Evolutionary conservation across 257 asterid genomes (phyloP).

Genomic region (Rhazya stricta): DNA sequence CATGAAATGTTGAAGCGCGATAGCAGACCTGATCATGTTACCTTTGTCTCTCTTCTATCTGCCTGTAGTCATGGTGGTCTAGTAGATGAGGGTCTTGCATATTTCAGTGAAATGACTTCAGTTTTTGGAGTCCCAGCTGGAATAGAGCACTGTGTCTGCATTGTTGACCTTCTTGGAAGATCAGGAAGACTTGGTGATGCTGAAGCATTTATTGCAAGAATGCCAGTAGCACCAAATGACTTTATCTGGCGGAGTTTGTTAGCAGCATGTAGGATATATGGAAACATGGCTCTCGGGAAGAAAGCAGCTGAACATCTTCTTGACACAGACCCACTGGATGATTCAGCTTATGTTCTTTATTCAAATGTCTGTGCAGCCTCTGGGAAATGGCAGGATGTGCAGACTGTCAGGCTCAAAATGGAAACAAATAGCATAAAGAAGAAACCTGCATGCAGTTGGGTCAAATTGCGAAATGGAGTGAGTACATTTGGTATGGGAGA

Average conservation of each 20-base stretch:
- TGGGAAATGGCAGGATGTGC: slow-evolving; percentile 66
- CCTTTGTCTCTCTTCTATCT: slow-evolving; percentile 83
- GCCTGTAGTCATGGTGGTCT: slow-evolving; percentile 92
- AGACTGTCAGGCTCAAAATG: slow-evolving; percentile 59
- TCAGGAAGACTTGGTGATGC: slow-evolving; percentile 71
- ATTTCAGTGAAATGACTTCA: slow-evolving; percentile 51
- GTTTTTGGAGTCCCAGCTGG: slow-evolving; percentile 59
- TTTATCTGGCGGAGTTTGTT: slow-evolving; percentile 72
- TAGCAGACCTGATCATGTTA: slow-evolving; percentile 62
- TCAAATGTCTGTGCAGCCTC: slow-evolving; percentile 75
- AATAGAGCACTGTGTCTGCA: slow-evolving; percentile 77
- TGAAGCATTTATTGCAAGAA: slow-evolving; percentile 54
- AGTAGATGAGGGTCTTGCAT: slow-evolving; percentile 71
- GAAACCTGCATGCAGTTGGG: slow-evolving; percentile 79
- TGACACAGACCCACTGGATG: slow-evolving; percentile 62
- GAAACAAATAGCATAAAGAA: slow-evolving; percentile 51
- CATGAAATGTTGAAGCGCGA: slow-evolving; percentile 60
- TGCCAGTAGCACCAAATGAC: slow-evolving; percentile 76
- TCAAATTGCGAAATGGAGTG: slow-evolving; percentile 50
- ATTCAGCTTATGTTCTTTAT: slow-evolving; percentile 78
- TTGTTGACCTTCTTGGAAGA: slow-evolving; percentile 84
- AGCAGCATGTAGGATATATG: slow-evolving; percentile 65
- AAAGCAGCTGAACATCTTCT: slow-evolving; percentile 56
- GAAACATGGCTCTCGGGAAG: slow-evolving; percentile 56
- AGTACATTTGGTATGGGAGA: slow-evolving; percentile 66